Evolutionary conservation across 208 protist genomes (phyloP).

Genomic region (Leishmania guyanensis): DNA sequence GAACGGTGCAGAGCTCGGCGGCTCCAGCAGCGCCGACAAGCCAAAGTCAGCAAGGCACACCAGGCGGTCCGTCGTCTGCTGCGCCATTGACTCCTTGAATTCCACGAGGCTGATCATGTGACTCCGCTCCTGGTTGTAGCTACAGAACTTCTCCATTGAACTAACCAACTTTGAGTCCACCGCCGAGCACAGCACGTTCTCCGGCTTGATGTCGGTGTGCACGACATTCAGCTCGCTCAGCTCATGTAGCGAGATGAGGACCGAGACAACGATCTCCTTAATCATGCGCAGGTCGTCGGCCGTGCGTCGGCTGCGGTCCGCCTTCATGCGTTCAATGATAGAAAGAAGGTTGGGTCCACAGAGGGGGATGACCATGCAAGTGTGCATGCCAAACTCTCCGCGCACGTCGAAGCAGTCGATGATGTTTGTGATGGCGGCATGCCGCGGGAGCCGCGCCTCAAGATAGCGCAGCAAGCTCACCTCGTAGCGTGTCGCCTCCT

Average conservation of each 20-base stretch:
- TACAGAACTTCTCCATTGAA: constrained; percentile 72
- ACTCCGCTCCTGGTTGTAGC: constrained; percentile 53
- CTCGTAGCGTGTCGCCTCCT: constrained; percentile 75
- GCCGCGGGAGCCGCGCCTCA: constrained; percentile 29
- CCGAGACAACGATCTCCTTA: constrained; percentile 76
- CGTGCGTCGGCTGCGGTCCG: constrained; percentile 41
- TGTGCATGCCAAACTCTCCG: constrained; percentile 63
- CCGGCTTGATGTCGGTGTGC: constrained; percentile 94
- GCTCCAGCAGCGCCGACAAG: constrained; percentile 69
- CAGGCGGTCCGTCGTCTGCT: constrained; percentile 49
- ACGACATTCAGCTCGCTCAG: constrained; percentile 80
- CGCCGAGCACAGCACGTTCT: constrained; percentile 82
- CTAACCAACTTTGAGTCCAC: constrained; percentile 65
- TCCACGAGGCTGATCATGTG: constrained; percentile 36
- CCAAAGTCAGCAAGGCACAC: constrained; percentile 82
- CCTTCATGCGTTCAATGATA: constrained; percentile 73
- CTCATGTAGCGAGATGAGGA: constrained; percentile 70
- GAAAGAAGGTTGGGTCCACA: constrained; percentile 85
- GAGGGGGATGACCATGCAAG: constrained; percentile 85
- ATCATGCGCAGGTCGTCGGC: constrained; percentile 66
- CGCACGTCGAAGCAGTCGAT: constrained; percentile 81
- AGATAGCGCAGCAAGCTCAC: constrained; percentile 74
- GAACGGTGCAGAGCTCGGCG: constrained; percentile 19
- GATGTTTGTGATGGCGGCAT: constrained; percentile 58
- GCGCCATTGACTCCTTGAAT: constrained; percentile 26